Conservation (phyloP, 2,329 filamentous ascomycete genomes). For the Fusarium foetens region DNA sequence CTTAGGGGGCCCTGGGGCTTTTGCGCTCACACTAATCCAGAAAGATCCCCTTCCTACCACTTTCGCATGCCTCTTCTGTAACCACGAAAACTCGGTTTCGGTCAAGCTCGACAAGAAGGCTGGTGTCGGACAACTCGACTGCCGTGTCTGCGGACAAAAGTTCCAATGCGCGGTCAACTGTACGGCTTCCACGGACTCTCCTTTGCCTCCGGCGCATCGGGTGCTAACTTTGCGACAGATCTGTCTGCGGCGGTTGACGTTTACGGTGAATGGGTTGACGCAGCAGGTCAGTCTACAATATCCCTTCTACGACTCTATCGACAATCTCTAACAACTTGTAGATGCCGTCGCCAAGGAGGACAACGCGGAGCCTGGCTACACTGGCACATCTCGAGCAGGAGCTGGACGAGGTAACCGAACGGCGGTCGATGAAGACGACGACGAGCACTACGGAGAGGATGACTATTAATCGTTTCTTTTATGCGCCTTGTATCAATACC, state of each 20-base stretch:
- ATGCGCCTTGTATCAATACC: slow-evolving; percentile 34
- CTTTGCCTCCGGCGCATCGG: slow-evolving; percentile 12
- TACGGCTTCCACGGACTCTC: slow-evolving; percentile 54
- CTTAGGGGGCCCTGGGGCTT: not conserved
- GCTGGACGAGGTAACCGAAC: slow-evolving; percentile 42
- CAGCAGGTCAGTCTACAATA: slow-evolving; percentile 62
- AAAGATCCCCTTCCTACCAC: slow-evolving; percentile 78
- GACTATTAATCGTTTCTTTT: slow-evolving; percentile 58
- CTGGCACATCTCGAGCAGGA: slow-evolving; percentile 43
- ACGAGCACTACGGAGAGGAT: slow-evolving; percentile 63
- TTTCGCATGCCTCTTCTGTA: slow-evolving; percentile 99
- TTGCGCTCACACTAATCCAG: slow-evolving; percentile 52
- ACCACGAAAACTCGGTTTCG: slow-evolving; percentile 91
- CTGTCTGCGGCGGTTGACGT: slow-evolving; percentile 93
- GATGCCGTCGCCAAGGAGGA: slow-evolving; percentile 63
- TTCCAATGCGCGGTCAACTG: slow-evolving; percentile 96
- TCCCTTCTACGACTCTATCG: not conserved
- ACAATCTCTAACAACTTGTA: slow-evolving; percentile 42
- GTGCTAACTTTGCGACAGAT: slow-evolving; percentile 62
- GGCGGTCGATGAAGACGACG: slow-evolving; percentile 58
- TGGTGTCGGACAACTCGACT: slow-evolving; percentile 84
- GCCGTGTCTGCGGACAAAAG: slow-evolving; percentile 92
- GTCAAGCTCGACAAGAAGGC: slow-evolving; percentile 95
- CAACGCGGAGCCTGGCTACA: slow-evolving; percentile 45
- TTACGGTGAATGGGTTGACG: slow-evolving; percentile 98